phyloP scores from a whole-genome alignment of 78 protist species.

The Guillardia theta region DNA sequence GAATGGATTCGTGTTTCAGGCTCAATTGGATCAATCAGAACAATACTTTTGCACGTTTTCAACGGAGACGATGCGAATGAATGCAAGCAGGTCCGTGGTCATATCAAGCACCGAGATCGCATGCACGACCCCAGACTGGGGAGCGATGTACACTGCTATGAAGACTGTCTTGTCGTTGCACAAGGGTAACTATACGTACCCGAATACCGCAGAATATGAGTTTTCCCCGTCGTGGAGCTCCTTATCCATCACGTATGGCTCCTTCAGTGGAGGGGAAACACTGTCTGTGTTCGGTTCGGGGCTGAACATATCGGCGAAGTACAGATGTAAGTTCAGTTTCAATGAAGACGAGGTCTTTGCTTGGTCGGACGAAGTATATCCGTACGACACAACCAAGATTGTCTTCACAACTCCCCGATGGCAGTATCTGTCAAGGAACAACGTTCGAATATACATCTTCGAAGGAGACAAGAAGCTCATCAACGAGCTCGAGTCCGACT shows the following conservation, averaged over 20 bases:
- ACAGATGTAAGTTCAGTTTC: not conserved
- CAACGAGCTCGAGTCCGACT: not conserved
- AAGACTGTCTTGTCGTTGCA: not conserved
- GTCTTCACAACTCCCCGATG: not conserved
- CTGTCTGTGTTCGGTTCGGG: not conserved
- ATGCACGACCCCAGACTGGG: conserved; percentile 13
- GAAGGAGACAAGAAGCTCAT: not conserved
- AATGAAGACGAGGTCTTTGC: not conserved
- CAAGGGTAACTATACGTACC: not conserved
- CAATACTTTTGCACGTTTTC: too few relatives aligned
- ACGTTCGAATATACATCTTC: not conserved
- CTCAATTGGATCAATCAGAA: not conserved
- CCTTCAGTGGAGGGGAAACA: not conserved
- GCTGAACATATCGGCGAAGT: not conserved
- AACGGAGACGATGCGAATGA: too few relatives aligned
- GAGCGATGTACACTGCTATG: not conserved
- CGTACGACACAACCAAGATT: not conserved
- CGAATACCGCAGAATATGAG: not conserved
- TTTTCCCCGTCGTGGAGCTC: not conserved
- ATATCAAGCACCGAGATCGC: not conserved
- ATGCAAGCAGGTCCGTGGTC: not conserved
- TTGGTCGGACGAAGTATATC: not conserved
- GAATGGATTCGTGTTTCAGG: not conserved
- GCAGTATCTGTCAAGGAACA: not conserved
- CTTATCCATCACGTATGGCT: not conserved